These are phyloP conservation scores for Arctium lappa DNA, from an alignment of 129 eudicot species.

Conservation along the genomic window DNA sequence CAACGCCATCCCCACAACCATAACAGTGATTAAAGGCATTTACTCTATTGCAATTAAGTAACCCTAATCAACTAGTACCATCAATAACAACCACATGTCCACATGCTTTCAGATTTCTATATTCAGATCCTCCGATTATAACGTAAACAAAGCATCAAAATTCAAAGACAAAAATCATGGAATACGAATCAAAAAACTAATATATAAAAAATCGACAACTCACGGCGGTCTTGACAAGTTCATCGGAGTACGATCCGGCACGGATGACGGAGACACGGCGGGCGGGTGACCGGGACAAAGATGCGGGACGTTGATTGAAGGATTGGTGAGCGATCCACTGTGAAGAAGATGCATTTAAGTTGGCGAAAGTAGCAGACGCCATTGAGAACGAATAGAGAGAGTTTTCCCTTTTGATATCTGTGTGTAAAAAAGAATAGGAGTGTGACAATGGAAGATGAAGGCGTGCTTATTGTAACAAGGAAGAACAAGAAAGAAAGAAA, in stretches of 20 bases:
- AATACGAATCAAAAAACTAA: not conserved
- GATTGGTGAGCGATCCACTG: constrained; percentile 67
- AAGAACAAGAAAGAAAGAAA: not conserved
- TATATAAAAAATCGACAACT: not conserved
- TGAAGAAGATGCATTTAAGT: constrained; percentile 57
- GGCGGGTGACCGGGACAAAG: constrained; percentile 31
- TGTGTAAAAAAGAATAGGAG: not conserved
- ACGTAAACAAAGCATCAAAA: not conserved
- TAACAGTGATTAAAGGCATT: not conserved
- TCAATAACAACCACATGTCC: not conserved
- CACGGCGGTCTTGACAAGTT: constrained; percentile 85
- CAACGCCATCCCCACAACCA: not conserved
- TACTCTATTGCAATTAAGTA: not conserved
- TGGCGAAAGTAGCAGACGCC: constrained; percentile 75
- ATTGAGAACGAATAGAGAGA: constrained; percentile 23
- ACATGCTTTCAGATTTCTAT: not conserved
- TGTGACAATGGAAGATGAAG: not conserved
- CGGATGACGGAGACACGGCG: constrained; percentile 64
- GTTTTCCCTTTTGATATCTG: not conserved
- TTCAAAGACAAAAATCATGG: not conserved
- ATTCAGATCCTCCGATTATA: not conserved
- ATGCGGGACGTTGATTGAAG: constrained; percentile 53
- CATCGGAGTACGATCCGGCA: constrained; percentile 91
- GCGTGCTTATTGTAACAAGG: not conserved
- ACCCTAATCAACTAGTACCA: not conserved